Conservation (phyloP, 805 yeast genomes). For the Nematodospora valgi region DNA sequence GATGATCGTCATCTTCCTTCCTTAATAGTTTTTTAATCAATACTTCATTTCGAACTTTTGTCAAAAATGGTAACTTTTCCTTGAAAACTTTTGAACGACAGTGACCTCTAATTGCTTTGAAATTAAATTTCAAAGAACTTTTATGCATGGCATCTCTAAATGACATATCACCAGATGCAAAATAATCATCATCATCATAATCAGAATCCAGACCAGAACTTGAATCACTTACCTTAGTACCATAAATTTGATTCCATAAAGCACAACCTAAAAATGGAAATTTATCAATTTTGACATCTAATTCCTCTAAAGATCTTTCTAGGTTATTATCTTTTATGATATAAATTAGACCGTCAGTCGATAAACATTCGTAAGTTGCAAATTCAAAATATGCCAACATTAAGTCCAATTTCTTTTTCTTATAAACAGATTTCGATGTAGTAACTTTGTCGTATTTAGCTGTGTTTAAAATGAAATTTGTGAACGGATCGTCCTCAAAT, state of each 20-base stretch:
- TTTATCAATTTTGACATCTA: conserved; percentile 22
- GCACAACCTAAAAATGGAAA: conserved; percentile 54
- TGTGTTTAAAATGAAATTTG: conserved; percentile 46
- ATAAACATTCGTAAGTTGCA: conserved; percentile 48
- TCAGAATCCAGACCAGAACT: conserved; percentile 15
- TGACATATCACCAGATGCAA: conserved; percentile 18
- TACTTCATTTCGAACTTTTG: conserved; percentile 40
- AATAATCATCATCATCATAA: conserved; percentile 17
- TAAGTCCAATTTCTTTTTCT: conserved; percentile 34
- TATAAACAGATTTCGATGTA: conserved; percentile 17
- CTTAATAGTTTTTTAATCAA: conserved; percentile 33
- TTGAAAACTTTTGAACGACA: conserved; percentile 49
- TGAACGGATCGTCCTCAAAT: conserved; percentile 53
- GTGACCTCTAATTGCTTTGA: conserved; percentile 28
- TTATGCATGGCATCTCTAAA: conserved; percentile 26
- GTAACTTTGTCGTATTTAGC: conserved; percentile 25
- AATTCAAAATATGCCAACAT: conserved; percentile 52
- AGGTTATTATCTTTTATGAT: conserved; percentile 47
- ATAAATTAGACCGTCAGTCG: conserved; percentile 48
- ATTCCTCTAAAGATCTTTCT: conserved; percentile 24
- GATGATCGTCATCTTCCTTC: conserved; percentile 25
- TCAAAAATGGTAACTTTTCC: conserved; percentile 48
- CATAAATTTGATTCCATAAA: conserved; percentile 34
- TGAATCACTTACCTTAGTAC: conserved; percentile 8
- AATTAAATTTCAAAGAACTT: conserved; percentile 33